phyloP scores from a whole-genome alignment of 2,329 filamentous ascomycete species.

The Penicillium rolfsii region DNA sequence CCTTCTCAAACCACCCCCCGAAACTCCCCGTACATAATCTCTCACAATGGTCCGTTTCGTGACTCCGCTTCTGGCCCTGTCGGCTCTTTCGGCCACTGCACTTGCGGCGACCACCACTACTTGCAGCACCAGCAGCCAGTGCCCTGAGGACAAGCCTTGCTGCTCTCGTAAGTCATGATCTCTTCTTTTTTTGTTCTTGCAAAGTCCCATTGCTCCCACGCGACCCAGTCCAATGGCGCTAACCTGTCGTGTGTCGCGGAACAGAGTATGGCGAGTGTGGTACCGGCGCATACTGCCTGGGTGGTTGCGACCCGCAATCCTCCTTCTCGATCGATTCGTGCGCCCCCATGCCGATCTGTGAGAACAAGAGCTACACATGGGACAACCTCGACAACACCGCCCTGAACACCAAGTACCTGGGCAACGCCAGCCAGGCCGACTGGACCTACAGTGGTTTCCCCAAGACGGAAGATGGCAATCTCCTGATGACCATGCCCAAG shows the following conservation, averaged over 20 bases:
- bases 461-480: constrained; percentile 61
- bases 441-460: constrained; percentile 88
- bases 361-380: constrained; percentile 74
- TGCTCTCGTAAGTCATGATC: constrained; percentile 82
- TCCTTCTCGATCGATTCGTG: constrained; percentile 85
- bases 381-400: constrained; percentile 69
- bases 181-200: neutral
- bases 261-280: constrained; percentile 91
- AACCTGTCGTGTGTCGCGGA: constrained; percentile 18
- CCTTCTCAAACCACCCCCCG: neutral
- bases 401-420: constrained; percentile 80
- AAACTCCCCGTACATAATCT: constrained; percentile 18
- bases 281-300: constrained; percentile 91
- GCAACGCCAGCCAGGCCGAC: constrained; percentile 76
- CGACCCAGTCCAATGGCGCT: neutral
- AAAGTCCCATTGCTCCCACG: neutral
- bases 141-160: constrained; percentile 73
- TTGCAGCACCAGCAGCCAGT: constrained; percentile 58
- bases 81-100: constrained; percentile 41
- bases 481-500: constrained; percentile 87
- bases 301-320: constrained; percentile 87
- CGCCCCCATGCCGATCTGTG: constrained; percentile 79
- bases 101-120: constrained; percentile 34
- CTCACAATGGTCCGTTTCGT: constrained; percentile 43
- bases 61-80: constrained; percentile 40